Evolutionary conservation across 1,284 basidiomycete species (phyloP).

Genomic region (Apiotrichum domesticum): DNA sequence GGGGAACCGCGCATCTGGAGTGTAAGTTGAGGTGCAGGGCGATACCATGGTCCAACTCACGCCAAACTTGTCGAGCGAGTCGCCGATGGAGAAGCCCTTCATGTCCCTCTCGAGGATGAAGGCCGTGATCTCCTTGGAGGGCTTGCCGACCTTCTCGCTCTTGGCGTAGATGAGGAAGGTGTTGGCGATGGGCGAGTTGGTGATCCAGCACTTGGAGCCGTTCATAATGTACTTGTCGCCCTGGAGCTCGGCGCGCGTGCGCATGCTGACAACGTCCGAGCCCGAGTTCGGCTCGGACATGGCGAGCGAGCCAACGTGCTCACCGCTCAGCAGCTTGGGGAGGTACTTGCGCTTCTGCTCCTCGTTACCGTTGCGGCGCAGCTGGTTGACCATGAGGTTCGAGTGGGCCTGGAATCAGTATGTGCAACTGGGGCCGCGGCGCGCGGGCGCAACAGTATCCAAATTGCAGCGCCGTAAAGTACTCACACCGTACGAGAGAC

Average conservation of each 20-base stretch:
- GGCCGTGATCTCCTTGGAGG: constrained; percentile 79
- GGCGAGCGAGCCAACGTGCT: constrained; percentile 81
- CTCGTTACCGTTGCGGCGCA: constrained; percentile 67
- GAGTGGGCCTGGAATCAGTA: constrained; percentile 57
- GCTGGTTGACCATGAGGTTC: constrained; percentile 70
- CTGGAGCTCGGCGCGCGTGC: constrained; percentile 67
- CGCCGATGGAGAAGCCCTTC: constrained; percentile 79
- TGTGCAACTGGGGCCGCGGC: constrained; percentile 38
- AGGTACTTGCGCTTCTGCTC: constrained; percentile 83
- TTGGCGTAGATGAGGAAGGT: constrained; percentile 93
- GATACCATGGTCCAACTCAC: constrained; percentile 27
- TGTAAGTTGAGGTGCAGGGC: background rate
- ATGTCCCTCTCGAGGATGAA: constrained; percentile 81
- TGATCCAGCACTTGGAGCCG: constrained; percentile 95
- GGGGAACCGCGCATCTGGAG: constrained; percentile 80
- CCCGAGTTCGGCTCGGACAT: constrained; percentile 91
- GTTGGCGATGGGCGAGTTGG: constrained; percentile 83
- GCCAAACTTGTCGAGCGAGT: constrained; percentile 89
- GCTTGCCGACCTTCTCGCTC: constrained; percentile 63
- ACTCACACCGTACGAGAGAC: constrained; percentile 69
- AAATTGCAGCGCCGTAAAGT: too few species aligned
- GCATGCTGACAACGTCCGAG: constrained; percentile 90
- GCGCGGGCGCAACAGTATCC: background rate
- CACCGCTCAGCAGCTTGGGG: constrained; percentile 70
- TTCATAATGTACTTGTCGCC: constrained; percentile 69